Percentiles rank a stretch among this genome's conserved stretches.
These are phyloP conservation scores for Papilionanthe hybrid DNA, from an alignment of 116 monocot species.

Conservation along the genomic window DNA sequence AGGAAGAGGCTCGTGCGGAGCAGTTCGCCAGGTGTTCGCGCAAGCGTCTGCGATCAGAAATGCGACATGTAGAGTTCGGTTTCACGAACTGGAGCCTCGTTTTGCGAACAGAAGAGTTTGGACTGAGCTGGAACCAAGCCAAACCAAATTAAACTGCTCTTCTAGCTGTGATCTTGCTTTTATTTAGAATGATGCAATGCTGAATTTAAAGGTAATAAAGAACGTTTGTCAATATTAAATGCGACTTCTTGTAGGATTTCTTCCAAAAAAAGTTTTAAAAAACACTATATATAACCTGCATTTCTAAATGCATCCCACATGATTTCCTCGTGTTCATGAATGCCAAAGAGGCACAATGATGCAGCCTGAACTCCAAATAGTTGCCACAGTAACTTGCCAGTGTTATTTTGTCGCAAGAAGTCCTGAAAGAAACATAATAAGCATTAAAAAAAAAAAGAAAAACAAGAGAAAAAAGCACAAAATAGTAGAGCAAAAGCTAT, in stretches of 20 bases:
- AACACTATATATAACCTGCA: constrained; percentile 36
- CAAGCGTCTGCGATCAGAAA: too few relatives aligned
- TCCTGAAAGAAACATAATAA: constrained; percentile 32
- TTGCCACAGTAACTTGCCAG: constrained; percentile 97
- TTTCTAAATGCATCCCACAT: constrained; percentile 84
- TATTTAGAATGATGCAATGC: neutral
- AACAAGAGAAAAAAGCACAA: neutral
- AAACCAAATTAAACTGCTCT: neutral
- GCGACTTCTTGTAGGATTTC: neutral
- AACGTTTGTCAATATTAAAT: neutral
- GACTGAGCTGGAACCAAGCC: neutral
- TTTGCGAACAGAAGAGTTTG: neutral
- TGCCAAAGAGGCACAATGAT: constrained; percentile 76
- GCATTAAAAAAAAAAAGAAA: neutral
- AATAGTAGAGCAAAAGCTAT: constrained; percentile 5
- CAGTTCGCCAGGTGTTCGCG: too few relatives aligned
- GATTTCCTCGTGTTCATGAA: constrained; percentile 77
- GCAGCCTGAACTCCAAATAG: constrained; percentile 80
- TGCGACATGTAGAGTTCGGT: too few relatives aligned
- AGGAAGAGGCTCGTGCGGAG: too few relatives aligned
- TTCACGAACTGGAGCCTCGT: too few relatives aligned
- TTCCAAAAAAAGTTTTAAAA: neutral
- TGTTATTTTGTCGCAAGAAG: constrained; percentile 95
- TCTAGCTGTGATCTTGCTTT: neutral
- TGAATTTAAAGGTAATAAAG: neutral